These are phyloP conservation scores for Agaricus blazei DNA, from an alignment of 768 basidiomycete species.

Conservation along the genomic window DNA sequence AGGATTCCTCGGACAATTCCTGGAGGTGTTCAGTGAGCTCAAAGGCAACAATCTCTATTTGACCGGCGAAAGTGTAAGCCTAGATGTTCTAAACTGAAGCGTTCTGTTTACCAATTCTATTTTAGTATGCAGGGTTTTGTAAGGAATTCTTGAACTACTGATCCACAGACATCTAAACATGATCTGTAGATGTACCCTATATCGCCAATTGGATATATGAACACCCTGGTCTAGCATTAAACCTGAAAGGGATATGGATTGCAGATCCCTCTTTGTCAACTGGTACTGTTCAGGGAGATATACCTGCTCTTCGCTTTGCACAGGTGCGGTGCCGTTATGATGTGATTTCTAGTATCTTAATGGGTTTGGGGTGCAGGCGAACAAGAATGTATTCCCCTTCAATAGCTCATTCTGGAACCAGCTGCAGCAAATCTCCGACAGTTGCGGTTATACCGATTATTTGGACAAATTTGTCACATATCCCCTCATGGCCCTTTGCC, in stretches of 20 bases:
- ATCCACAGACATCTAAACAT: not conserved
- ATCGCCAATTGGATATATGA: constrained; percentile 73
- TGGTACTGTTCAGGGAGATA: constrained; percentile 59
- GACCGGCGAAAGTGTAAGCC: constrained; percentile 68
- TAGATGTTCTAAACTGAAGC: constrained; percentile 18
- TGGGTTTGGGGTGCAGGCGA: constrained; percentile 29
- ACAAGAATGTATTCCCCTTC: constrained; percentile 55
- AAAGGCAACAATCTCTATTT: constrained; percentile 70
- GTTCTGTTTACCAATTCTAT: constrained; percentile 19
- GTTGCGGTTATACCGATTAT: constrained; percentile 63
- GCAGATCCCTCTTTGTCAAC: constrained; percentile 59
- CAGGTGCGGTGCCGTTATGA: constrained; percentile 21
- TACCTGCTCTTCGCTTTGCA: constrained; percentile 65
- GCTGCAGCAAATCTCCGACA: constrained; percentile 46
- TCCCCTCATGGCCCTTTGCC: constrained; percentile 65
- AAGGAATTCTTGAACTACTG: constrained; percentile 24
- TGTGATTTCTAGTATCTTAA: not conserved
- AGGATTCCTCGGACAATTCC: constrained; percentile 71
- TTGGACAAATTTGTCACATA: constrained; percentile 56
- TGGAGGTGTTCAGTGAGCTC: constrained; percentile 67
- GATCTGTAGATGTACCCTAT: constrained; percentile 54
- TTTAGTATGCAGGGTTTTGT: constrained; percentile 67
- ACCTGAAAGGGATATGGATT: constrained; percentile 69
- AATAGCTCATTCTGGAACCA: constrained; percentile 48
- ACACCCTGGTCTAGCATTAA: constrained; percentile 49